phyloP scores from a whole-genome alignment of 768 basidiomycete genomes.

The Mycena maculata region DNA sequence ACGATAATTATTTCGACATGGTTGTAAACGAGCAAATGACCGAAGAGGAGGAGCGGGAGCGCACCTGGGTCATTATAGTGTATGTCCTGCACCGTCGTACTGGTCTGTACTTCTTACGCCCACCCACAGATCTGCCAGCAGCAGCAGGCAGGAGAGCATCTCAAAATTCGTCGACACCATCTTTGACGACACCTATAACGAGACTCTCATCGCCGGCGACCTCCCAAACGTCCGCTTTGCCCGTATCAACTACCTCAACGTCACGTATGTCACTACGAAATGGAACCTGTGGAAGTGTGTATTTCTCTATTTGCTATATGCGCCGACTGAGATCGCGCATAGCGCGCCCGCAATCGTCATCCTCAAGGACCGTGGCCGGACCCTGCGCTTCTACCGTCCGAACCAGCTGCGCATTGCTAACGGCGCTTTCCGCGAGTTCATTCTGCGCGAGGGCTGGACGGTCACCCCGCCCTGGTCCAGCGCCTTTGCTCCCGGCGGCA shows the following conservation, averaged over 20 bases:
- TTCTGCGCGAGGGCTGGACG: constrained; percentile 73
- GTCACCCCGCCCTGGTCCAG: constrained; percentile 75
- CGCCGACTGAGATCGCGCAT: constrained; percentile 16
- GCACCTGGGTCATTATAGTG: constrained; percentile 86
- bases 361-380: constrained; percentile 75
- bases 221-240: constrained; percentile 83
- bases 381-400: constrained; percentile 84
- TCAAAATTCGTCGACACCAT: constrained; percentile 77
- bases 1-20: constrained; percentile 80
- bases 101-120: constrained; percentile 14
- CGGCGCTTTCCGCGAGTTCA: constrained; percentile 72
- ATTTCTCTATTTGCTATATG: constrained; percentile 16
- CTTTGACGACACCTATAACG: constrained; percentile 82
- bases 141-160: constrained; percentile 65
- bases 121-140: constrained; percentile 20
- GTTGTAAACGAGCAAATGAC: constrained; percentile 76
- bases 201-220: constrained; percentile 67
- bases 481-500: constrained; percentile 80
- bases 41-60: constrained; percentile 68
- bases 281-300: constrained; percentile 89
- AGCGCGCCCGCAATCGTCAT: constrained; percentile 86
- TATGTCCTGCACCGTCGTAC: constrained; percentile 50
- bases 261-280: constrained; percentile 84
- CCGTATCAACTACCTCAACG: constrained; percentile 88
- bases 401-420: constrained; percentile 69